Evolutionary conservation across 139 green algal species (phyloP).

Genomic region (Coelastrella sp.): DNA sequence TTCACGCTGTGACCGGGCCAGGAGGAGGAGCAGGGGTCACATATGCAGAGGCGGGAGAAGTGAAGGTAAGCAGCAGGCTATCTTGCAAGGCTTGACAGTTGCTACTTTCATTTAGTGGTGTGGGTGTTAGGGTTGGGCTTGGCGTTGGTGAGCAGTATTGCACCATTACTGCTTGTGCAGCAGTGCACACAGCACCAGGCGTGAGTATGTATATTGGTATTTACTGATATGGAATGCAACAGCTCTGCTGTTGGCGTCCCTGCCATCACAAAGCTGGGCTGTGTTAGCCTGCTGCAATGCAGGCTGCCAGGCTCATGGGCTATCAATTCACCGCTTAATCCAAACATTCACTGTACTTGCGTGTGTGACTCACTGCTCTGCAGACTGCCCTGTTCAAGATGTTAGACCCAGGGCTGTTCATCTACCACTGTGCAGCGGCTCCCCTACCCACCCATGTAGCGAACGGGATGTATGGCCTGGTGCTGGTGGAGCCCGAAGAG

Average conservation of each 20-base stretch:
- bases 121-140: too few relatives aligned
- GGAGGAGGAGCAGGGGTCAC: slow-evolving; percentile 24
- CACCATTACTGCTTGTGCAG: neutral
- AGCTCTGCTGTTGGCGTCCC: too few relatives aligned
- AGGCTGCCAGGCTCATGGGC: too few relatives aligned
- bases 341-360: neutral
- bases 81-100: neutral
- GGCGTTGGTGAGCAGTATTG: neutral
- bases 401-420: slow-evolving; percentile 34
- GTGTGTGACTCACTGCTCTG: neutral
- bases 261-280: too few relatives aligned
- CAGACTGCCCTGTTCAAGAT: slow-evolving; percentile 39
- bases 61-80: slow-evolving; percentile 9
- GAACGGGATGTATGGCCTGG: slow-evolving; percentile 46
- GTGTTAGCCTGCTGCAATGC: too few relatives aligned
- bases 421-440: slow-evolving; percentile 39
- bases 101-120: too few relatives aligned
- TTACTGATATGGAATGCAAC: too few relatives aligned
- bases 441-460: slow-evolving; percentile 41
- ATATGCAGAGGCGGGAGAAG: slow-evolving; percentile 45
- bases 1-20: slow-evolving; percentile 36
- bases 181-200: neutral
- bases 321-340: too few relatives aligned
- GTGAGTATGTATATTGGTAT: too few relatives aligned
- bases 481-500: slow-evolving; percentile 46